Percentiles rank a stretch among this genome's conserved stretches.
Conservation (phyloP, 108 stramenopile species). For the Nannochloropsis oceanica region DNA sequence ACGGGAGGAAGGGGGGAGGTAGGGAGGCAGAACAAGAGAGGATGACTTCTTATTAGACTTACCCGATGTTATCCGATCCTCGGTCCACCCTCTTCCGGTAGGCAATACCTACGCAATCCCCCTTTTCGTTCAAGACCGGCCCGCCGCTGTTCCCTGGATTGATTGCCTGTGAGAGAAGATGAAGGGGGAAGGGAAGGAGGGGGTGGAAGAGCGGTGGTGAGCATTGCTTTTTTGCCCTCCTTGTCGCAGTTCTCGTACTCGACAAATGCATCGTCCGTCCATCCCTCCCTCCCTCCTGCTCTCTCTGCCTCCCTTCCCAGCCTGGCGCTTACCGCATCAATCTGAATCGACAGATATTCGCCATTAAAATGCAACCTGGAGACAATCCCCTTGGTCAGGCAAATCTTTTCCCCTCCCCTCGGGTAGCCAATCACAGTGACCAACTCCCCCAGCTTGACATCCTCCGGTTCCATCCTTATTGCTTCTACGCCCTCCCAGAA, state of each 20-base stretch:
- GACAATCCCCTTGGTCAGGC: slow-evolving; percentile 50
- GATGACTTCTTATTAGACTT: not conserved
- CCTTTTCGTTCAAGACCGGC: slow-evolving; percentile 48
- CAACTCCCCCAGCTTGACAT: slow-evolving; percentile 42
- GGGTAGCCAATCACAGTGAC: slow-evolving; percentile 56
- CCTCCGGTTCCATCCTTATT: slow-evolving; percentile 25
- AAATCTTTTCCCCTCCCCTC: slow-evolving; percentile 45
- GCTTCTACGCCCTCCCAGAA: slow-evolving; percentile 23
- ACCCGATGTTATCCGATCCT: slow-evolving; percentile 44
- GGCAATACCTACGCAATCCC: slow-evolving; percentile 48
- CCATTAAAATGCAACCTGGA: slow-evolving; percentile 39
- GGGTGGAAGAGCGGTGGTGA: too few species aligned
- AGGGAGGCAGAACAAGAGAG: too few species aligned
- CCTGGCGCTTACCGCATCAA: slow-evolving; percentile 31
- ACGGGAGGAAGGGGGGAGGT: too few species aligned
- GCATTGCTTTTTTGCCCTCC: too few species aligned
- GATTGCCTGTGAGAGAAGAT: slow-evolving; percentile 24
- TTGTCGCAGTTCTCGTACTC: too few species aligned
- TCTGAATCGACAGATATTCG: slow-evolving; percentile 47
- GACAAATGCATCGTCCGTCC: too few species aligned
- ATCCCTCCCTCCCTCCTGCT: too few species aligned
- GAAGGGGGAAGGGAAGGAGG: too few species aligned
- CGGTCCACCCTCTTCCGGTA: slow-evolving; percentile 34
- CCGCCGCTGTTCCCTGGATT: slow-evolving; percentile 51
- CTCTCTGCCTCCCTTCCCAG: too few species aligned